These are phyloP conservation scores for Fabrea salina DNA, from an alignment of 169 alveolate species.

Conservation along the genomic window DNA sequence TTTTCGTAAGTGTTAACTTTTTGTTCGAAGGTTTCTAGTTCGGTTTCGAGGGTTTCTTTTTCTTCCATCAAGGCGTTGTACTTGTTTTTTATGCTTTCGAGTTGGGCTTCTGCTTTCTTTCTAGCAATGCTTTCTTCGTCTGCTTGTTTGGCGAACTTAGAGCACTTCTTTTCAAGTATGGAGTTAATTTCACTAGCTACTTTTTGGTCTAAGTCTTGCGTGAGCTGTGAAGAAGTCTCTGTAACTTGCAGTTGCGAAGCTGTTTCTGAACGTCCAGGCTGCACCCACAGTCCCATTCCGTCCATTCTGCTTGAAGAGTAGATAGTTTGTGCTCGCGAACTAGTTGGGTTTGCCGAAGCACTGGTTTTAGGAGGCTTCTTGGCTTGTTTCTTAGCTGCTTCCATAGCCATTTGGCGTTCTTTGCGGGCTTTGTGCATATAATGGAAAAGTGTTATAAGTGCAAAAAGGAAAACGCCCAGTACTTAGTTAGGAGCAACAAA, in stretches of 20 bases:
- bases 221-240: not conserved
- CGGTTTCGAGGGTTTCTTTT: not conserved
- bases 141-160: not conserved
- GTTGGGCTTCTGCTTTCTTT: not conserved
- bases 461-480: not conserved
- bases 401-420: constrained; percentile 15
- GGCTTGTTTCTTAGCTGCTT: not conserved
- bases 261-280: not conserved
- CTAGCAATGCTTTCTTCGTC: not conserved
- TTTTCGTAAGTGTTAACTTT: not conserved
- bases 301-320: constrained; percentile 19
- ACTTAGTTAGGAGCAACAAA: not conserved
- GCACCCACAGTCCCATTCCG: constrained; percentile 30
- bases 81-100: not conserved
- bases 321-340: not conserved
- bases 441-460: constrained; percentile 32
- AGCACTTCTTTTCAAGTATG: constrained; percentile 11
- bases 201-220: not conserved
- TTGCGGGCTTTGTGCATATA: constrained; percentile 26
- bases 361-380: not conserved
- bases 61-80: not conserved
- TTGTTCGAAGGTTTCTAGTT: not conserved
- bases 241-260: not conserved
- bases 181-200: not conserved
- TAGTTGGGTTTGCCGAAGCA: not conserved